A percentile compares a stretch with the other conserved stretches of the same genome.
phyloP scores from a whole-genome alignment of 306 rosid species.

The Glycine tomentella region DNA sequence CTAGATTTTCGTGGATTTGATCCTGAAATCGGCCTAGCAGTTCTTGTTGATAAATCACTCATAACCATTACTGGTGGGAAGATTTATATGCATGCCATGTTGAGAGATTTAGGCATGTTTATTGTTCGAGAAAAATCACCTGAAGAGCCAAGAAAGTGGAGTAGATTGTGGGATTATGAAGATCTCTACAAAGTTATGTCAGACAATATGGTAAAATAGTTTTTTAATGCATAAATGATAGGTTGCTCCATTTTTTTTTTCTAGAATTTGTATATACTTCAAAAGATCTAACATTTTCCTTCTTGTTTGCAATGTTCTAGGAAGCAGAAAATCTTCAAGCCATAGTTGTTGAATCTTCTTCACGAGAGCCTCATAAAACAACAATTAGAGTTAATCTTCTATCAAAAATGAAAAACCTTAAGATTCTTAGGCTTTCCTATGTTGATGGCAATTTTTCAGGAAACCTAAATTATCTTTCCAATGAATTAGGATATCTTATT shows the following conservation, averaged over 20 bases:
- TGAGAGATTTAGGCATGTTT: conserved; percentile 5
- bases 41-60: neutral
- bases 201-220: conserved; percentile 1
- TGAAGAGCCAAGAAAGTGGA: conserved; percentile 41
- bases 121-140: conserved; percentile 25
- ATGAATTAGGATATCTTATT: too few relatives aligned
- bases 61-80: neutral
- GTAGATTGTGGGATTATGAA: conserved; percentile 18
- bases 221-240: neutral
- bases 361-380: too few relatives aligned
- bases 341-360: too few relatives aligned
- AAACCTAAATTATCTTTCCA: too few relatives aligned
- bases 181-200: neutral
- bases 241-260: too few relatives aligned
- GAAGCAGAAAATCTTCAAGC: too few relatives aligned
- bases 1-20: neutral
- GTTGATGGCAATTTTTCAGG: too few relatives aligned
- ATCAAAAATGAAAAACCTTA: too few relatives aligned
- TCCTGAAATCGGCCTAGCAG: neutral
- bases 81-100: conserved; percentile 15
- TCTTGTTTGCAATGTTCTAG: too few relatives aligned
- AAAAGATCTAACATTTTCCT: neutral
- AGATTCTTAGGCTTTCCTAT: too few relatives aligned
- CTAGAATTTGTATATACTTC: neutral
- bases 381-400: too few relatives aligned